Evolutionary conservation across 805 yeast species (phyloP), one percentile per base, ranked within the genome.

Genomic region (Candida lessepsii): DNA sequence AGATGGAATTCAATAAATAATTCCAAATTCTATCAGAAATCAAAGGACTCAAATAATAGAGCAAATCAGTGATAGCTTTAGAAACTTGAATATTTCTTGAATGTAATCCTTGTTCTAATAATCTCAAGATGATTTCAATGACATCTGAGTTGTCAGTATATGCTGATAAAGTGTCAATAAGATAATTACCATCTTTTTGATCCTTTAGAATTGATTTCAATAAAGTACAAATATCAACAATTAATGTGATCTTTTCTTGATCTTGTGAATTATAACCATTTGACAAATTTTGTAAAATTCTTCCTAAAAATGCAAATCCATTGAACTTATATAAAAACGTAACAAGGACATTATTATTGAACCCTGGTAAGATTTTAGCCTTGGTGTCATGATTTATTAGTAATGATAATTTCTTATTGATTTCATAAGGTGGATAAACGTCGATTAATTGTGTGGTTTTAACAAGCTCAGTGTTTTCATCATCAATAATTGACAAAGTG

Each of bases 261-360:
- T 69, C 67, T 5, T 69, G 50, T 14, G 50, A 50, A 41, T 67
- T 63, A 37, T 67, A 71, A 17, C 52, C 51, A 40, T 63, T 65
- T 1, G 76, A 67, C 8, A 83, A 60, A 47, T 83, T 83, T 48
- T 85, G 89, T 23, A 90, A 59, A 0, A 86, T 64, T 51, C 95
- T 73, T 1, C 97, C 97, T 13, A 91, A 51, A 19, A 85, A 61
- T 0, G 95, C 76, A 96, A 97, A 89, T 1, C 97, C 97, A 54
- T 81, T 86, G 56, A 81, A 88, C 3, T 73, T 71, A 55, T 83
- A 78, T 19, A 82, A 63, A 63, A 93, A 89, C 16, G 87, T 73
- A 3, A 85, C 84, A 13, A 75, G 51, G 9, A 61, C 53, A 44
- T 65, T 62, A 24, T 57, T 50, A 11, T 53, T 51, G 5, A 57